Base-by-base conservation (phyloP, 1,139 yeast species). In the Candida freyschussii region DNA sequence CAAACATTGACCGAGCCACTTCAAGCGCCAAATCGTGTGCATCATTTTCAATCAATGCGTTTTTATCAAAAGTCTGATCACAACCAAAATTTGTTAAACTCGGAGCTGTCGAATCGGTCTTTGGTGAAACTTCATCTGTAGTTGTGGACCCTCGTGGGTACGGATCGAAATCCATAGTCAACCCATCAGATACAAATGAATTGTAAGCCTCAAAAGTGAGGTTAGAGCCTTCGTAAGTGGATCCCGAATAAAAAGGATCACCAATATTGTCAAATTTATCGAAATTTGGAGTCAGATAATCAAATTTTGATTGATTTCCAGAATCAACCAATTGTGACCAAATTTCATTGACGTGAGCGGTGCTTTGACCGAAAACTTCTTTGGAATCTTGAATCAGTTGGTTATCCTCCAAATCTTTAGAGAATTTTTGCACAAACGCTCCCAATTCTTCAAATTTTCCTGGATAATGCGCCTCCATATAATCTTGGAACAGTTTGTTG, bases 1-100 rank as follows among this genome's bases (percentile, higher is more conserved):
- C 50, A 41, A 50, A 50, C 51, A 50, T 50, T 6, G 52, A 43
- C 17, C 30, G 39, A 4, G 52, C 52, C 27, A 48, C 44, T 26
- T 49, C 47, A 24, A 49, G n/a, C 1, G 50, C 52, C 13, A 47
- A 12, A 4, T 49, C 48, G 20, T 44, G 40, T 9, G 44, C 50
- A 13, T 24, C 14, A n/a, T n/a, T n/a, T n/a, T n/a, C n/a, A n/a
- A n/a, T 16, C 3, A 21, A 9, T 7, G 21, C n/a, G n/a, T n/a
- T n/a, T n/a, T n/a, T 16, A 10, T 11, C 25, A 6, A 22, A 10
- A n/a, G n/a, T n/a, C n/a, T n/a, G n/a, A n/a, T n/a, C n/a, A n/a
- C n/a, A n/a, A n/a, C 21, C 21, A 19, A 19, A 19, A 19, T 8
- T 19, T 19, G 8, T 11, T 19, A 19, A 19, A 19, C 8, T 12